Conservation (phyloP, 2,329 filamentous ascomycete genomes). For the Trichoderma sp. region DNA sequence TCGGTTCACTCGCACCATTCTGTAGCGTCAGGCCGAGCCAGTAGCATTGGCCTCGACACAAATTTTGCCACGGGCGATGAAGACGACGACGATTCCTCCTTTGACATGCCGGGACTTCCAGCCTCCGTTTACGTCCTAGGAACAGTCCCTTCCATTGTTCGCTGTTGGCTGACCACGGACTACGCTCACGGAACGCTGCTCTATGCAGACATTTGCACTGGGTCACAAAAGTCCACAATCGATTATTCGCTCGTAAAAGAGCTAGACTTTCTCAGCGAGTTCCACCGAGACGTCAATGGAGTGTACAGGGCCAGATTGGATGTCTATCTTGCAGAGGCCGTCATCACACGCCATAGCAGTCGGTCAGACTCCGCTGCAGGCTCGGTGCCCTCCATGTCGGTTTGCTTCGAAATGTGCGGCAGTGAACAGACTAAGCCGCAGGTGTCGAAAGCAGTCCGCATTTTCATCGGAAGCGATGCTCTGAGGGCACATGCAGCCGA, state of each 20-base stretch:
- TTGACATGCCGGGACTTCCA: conserved; percentile 73
- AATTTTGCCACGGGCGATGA: conserved; percentile 62
- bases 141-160: conserved; percentile 88
- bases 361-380: conserved; percentile 70
- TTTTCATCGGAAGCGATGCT: conserved; percentile 88
- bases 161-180: conserved; percentile 89
- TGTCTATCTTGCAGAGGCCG: conserved; percentile 88
- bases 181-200: conserved; percentile 88
- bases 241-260: conserved; percentile 73
- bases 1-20: conserved; percentile 71
- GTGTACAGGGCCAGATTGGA: conserved; percentile 71
- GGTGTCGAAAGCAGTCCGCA: conserved; percentile 67
- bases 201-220: conserved; percentile 90
- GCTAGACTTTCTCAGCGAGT: conserved; percentile 67
- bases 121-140: conserved; percentile 84
- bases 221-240: conserved; percentile 84
- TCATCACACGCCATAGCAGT: conserved; percentile 73
- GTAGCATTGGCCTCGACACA: conserved; percentile 82
- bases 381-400: conserved; percentile 72
- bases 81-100: conserved; percentile 67
- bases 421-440: conserved; percentile 44
- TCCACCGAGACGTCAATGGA: conserved; percentile 67
- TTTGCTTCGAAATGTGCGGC: conserved; percentile 74
- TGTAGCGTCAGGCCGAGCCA: conserved; percentile 75
- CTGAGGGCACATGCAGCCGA: conserved; percentile 86